phyloP scores from a whole-genome alignment of 441 rosid species.

The Codiaeum variegatum region DNA sequence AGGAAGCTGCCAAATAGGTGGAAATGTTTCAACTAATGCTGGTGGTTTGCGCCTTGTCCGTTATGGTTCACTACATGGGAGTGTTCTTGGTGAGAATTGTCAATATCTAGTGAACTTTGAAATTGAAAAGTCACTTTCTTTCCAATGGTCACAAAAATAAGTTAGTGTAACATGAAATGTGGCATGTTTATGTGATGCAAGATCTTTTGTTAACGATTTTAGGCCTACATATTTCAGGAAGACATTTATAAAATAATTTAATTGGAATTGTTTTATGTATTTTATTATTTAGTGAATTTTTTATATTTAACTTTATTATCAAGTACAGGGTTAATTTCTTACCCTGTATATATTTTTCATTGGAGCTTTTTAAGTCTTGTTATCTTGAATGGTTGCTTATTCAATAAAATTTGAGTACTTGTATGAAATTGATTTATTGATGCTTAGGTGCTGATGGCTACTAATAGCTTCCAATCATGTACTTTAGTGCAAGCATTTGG shows the following conservation, averaged over 20 bases:
- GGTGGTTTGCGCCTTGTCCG: slow-evolving; percentile 96
- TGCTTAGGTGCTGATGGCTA: background rate
- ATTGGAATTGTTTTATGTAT: no score
- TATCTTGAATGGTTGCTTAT: no score
- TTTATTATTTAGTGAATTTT: no score
- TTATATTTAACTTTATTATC: no score
- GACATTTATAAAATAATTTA: no score
- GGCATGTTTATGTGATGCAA: background rate
- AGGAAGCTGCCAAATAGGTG: slow-evolving; percentile 99
- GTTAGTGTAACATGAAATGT: background rate
- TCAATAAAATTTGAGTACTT: background rate
- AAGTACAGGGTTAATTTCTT: no score
- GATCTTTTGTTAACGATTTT: no score
- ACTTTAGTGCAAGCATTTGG: background rate
- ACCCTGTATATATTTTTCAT: no score
- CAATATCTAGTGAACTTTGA: slow-evolving; percentile 2
- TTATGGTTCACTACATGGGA: slow-evolving; percentile 92
- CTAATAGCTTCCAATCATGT: background rate
- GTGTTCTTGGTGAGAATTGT: slow-evolving; percentile 57
- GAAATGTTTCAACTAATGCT: slow-evolving; percentile 97
- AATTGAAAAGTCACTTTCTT: slow-evolving; percentile 3
- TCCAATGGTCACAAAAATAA: background rate
- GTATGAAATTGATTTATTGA: background rate
- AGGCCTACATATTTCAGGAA: no score
- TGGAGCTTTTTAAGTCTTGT: no score